These are phyloP conservation scores for Dothidotthia symphoricarpi DNA, from an alignment of 2,329 filamentous ascomycete species.

Conservation along the genomic window DNA sequence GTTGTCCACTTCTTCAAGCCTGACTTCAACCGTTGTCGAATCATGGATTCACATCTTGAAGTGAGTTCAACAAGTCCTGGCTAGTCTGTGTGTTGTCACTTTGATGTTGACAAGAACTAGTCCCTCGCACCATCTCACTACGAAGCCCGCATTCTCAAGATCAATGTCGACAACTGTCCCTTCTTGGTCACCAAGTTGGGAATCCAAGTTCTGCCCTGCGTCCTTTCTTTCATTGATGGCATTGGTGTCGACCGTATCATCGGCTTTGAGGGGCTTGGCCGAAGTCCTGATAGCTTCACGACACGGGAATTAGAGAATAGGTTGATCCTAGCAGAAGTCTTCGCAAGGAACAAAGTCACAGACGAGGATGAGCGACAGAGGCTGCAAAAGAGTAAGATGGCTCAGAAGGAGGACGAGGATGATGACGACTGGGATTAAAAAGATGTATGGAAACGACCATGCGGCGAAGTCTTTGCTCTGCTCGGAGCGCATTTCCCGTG, in stretches of 20 bases:
- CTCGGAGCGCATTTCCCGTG: too few species aligned
- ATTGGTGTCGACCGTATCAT: constrained; percentile 57
- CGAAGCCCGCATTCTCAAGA: constrained; percentile 58
- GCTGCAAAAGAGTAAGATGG: constrained; percentile 31
- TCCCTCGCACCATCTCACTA: constrained; percentile 56
- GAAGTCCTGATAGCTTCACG: constrained; percentile 54
- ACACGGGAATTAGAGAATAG: constrained; percentile 55
- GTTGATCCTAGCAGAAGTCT: constrained; percentile 52
- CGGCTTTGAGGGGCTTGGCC: constrained; percentile 59
- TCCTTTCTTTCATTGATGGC: constrained; percentile 58
- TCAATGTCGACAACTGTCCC: constrained; percentile 60
- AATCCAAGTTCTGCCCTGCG: constrained; percentile 58
- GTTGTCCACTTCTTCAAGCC: constrained; percentile 65
- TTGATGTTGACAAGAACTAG: constrained; percentile 22
- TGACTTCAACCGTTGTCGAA: constrained; percentile 60
- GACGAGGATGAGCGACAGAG: constrained; percentile 43
- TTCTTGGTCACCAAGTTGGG: constrained; percentile 59
- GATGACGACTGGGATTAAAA: constrained; percentile 54
- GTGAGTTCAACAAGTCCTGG: constrained; percentile 21
- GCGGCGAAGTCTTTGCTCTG: too few species aligned
- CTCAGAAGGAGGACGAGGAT: constrained; percentile 41
- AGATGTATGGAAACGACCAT: too few species aligned
- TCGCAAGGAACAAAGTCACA: constrained; percentile 53
- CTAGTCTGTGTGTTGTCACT: background rate
- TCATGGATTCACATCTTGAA: constrained; percentile 61